phyloP scores from a whole-genome alignment of 257 asterid species.

The Solanum phureja region DNA sequence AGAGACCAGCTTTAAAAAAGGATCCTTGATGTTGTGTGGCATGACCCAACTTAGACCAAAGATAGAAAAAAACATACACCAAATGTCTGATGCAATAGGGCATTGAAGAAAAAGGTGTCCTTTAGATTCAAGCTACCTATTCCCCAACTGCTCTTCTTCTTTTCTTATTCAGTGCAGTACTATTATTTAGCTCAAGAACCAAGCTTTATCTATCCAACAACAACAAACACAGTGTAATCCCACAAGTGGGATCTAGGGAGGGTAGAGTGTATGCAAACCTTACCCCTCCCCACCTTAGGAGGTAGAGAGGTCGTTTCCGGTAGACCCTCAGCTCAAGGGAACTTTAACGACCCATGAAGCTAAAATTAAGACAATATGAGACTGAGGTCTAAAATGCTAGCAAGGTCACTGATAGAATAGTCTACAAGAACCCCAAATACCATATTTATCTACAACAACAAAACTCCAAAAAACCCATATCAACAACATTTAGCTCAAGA shows the following conservation, averaged over 20 bases:
- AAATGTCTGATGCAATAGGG: background rate
- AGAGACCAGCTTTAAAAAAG: background rate
- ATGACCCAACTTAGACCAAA: background rate
- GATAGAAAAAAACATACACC: background rate
- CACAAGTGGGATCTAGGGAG: background rate
- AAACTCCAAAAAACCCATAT: background rate
- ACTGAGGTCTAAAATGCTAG: background rate
- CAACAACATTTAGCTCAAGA: background rate
- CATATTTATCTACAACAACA: background rate
- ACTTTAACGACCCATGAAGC: background rate
- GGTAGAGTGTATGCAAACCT: background rate
- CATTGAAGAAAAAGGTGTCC: background rate
- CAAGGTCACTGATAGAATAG: background rate
- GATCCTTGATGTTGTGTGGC: background rate
- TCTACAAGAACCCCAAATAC: background rate
- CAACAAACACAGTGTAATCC: background rate
- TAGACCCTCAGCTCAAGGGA: background rate
- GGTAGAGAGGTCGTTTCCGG: background rate
- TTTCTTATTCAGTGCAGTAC: background rate
- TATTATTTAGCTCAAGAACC: background rate
- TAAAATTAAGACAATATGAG: background rate
- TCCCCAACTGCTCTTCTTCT: background rate
- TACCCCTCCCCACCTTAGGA: background rate
- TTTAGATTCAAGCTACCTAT: background rate
- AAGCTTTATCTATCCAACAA: background rate